Conservation (phyloP, 78 protist species). For the Chrysochromulina parva region DNA sequence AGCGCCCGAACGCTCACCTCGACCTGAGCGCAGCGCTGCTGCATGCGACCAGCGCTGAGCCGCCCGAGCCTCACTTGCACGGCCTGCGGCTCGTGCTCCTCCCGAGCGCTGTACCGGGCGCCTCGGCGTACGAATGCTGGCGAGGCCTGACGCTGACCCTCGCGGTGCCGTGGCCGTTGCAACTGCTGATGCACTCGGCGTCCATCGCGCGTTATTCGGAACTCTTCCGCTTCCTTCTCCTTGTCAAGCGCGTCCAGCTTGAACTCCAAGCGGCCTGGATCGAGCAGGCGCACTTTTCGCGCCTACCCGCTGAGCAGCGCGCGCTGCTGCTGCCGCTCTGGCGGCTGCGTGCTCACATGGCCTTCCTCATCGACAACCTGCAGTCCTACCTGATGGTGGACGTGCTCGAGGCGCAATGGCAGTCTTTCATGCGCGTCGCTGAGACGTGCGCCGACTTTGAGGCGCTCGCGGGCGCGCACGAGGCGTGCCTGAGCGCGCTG, state of each 20-base stretch:
- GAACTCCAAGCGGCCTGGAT: constrained; percentile 20
- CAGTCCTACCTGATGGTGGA: constrained; percentile 26
- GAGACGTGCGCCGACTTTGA: background rate
- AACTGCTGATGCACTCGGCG: background rate
- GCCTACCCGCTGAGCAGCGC: background rate
- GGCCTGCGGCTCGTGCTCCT: background rate
- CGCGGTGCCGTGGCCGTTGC: background rate
- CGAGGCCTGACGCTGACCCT: background rate
- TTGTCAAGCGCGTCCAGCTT: background rate
- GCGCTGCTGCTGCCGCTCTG: background rate
- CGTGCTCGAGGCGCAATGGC: constrained; percentile 14
- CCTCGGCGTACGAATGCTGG: background rate
- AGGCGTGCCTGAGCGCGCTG: background rate
- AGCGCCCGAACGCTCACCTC: background rate
- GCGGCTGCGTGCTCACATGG: constrained; percentile 11
- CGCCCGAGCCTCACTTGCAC: background rate
- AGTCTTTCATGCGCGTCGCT: background rate
- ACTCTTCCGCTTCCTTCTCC: background rate
- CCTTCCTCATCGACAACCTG: background rate
- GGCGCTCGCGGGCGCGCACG: background rate
- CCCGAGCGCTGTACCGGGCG: background rate
- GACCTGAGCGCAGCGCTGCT: background rate
- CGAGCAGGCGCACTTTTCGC: background rate
- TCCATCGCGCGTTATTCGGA: background rate
- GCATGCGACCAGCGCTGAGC: background rate